Evolutionary conservation across 179 eudicot genomes (phyloP), one percentile per base, ranked within the genome.

Genomic region (Silene vulgaris): DNA sequence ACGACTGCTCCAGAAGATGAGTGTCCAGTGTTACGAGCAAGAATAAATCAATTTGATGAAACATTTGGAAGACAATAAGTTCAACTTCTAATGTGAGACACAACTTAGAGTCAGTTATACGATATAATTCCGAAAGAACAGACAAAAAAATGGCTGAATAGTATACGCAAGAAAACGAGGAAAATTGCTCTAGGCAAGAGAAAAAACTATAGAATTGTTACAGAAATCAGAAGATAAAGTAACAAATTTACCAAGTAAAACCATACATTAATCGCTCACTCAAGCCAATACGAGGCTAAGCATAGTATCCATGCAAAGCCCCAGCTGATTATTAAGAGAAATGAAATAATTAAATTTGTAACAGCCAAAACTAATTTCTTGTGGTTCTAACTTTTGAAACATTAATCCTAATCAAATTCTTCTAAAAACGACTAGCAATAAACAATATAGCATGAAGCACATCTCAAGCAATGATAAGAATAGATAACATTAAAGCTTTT

Each of bases 1-100:
- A 32, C 26, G 56, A 26, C 65, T 65, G 77, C 37, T 64, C 19
- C 48, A 69, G 32, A 70, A 70, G 37, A 71, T 11, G 13, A 68
- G 71, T 35, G 45, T 20, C 74, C 63, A 54, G 63, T 16, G 57
- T 26, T 54, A 54, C 54, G 63, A 37, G 30, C 35, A 71, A 69
- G 56, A 45, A 52, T 28, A 50, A 8, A 23, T 71, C 43, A n/a
- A 71, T 48, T 71, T 54, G 63, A 54, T 13, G 63, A 28, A 71
- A 26, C 63, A 71, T 69, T 23, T 5, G 43, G 14, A 65, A 4
- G 19, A 12, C 28, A 23, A 71, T 16, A 23, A 4, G 8, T 54
- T 50, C 37, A 28, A 26, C 17, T 71, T 50, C 13, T 28, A 54
- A 52, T 11, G 54, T 63, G 23, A 52, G 43, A n/a, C 74, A 52